Conservation (phyloP, 208 protist genomes). For the Trypanosoma cruzi region DNA sequence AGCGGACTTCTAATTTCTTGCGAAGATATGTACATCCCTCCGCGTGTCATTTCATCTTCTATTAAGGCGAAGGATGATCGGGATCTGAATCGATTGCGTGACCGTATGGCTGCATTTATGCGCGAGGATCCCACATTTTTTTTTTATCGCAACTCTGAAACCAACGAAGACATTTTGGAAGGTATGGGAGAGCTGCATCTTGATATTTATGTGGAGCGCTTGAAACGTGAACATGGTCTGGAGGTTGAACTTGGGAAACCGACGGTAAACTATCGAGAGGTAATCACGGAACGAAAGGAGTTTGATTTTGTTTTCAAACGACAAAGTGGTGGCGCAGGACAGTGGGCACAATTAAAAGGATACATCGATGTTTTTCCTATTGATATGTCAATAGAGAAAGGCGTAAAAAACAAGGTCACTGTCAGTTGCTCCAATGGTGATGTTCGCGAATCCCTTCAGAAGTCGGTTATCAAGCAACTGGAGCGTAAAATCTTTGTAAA, state of each 20-base stretch:
- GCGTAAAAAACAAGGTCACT: slow-evolving; percentile 85
- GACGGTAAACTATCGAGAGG: slow-evolving; percentile 96
- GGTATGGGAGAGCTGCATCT: slow-evolving; percentile 98
- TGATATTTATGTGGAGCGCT: slow-evolving; percentile 97
- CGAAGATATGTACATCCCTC: slow-evolving; percentile 98
- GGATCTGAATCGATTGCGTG: slow-evolving; percentile 72
- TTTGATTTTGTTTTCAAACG: slow-evolving; percentile 99
- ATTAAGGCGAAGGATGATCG: slow-evolving; percentile 92
- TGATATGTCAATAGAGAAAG: slow-evolving; percentile 92
- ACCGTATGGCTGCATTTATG: slow-evolving; percentile 93
- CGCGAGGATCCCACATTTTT: slow-evolving; percentile 97
- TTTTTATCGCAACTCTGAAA: slow-evolving; percentile 94
- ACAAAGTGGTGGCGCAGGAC: slow-evolving; percentile 98
- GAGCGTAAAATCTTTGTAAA: slow-evolving; percentile 93
- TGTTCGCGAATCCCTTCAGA: slow-evolving; percentile 93
- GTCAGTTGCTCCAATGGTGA: slow-evolving; percentile 95
- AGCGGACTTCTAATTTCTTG: slow-evolving; percentile 69
- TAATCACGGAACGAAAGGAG: slow-evolving; percentile 88
- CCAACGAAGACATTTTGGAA: slow-evolving; percentile 95
- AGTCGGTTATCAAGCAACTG: slow-evolving; percentile 91
- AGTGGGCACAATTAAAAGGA: slow-evolving; percentile 97
- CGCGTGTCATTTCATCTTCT: slow-evolving; percentile 97
- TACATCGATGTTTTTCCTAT: slow-evolving; percentile 91
- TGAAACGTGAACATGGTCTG: slow-evolving; percentile 95
- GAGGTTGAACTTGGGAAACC: slow-evolving; percentile 94